Evolutionary conservation across 495 filamentous ascomycete genomes (phyloP).

Genomic region (Choiromyces venosus): DNA sequence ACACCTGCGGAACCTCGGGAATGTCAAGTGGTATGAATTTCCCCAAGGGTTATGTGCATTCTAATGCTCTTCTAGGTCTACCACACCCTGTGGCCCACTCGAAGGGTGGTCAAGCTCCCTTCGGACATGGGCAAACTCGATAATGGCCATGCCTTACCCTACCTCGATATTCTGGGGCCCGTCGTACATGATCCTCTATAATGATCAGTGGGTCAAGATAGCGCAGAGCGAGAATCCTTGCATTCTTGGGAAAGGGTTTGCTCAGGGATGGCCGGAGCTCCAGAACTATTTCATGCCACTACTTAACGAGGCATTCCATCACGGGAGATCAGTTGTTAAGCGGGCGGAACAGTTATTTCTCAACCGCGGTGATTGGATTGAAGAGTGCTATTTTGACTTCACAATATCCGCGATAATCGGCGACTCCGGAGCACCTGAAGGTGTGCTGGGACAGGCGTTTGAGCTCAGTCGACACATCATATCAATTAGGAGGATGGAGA

Average conservation of each 20-base stretch:
- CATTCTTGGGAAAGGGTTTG: conserved; percentile 30
- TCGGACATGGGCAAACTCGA: conserved; percentile 25
- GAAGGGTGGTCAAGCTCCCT: conserved; percentile 24
- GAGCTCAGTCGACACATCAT: conserved; percentile 30
- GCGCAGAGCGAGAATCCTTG: conserved; percentile 29
- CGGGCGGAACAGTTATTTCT: conserved; percentile 30
- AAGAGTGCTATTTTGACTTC: conserved; percentile 38
- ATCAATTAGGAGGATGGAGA: conserved; percentile 33
- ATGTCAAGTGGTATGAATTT: conserved; percentile 36
- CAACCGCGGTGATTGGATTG: conserved; percentile 13
- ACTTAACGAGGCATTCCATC: conserved; percentile 26
- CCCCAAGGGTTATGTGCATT: background rate
- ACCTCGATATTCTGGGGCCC: conserved; percentile 35
- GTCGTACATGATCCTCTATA: conserved; percentile 27
- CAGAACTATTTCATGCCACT: conserved; percentile 29
- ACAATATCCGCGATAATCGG: conserved; percentile 26
- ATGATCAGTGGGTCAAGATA: conserved; percentile 32
- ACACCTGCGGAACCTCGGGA: conserved; percentile 30
- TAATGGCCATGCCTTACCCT: conserved; percentile 36
- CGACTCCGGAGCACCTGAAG: conserved; percentile 20
- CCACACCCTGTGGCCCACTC: conserved; percentile 29
- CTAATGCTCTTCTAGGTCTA: conserved; percentile 23
- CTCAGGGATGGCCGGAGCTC: conserved; percentile 33
- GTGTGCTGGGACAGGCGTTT: conserved; percentile 35
- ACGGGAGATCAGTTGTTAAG: conserved; percentile 26